These are phyloP conservation scores for Heimioporus sp. DNA, from an alignment of 768 basidiomycete species.

Conservation along the genomic window DNA sequence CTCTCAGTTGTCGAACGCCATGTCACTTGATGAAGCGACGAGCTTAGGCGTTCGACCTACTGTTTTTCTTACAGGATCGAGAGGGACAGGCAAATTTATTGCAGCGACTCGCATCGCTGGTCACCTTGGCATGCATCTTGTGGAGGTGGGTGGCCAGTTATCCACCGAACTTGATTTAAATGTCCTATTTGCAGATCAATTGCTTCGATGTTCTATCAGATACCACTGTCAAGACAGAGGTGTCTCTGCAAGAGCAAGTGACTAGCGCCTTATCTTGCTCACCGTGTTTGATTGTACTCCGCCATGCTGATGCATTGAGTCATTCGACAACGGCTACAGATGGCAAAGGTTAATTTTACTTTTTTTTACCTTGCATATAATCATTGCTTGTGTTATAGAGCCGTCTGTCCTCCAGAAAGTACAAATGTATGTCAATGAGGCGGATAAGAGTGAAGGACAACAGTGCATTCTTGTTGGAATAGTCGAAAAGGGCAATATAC, in stretches of 20 bases:
- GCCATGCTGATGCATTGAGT: slow-evolving; percentile 77
- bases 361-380: not conserved
- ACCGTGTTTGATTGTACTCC: slow-evolving; percentile 81
- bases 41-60: slow-evolving; percentile 66
- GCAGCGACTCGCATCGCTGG: slow-evolving; percentile 54
- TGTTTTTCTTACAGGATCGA: slow-evolving; percentile 72
- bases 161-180: not conserved
- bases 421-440: slow-evolving; percentile 58
- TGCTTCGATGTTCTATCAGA: slow-evolving; percentile 85
- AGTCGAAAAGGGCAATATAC: slow-evolving; percentile 61
- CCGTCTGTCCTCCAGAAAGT: slow-evolving; percentile 54
- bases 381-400: slow-evolving; percentile 39
- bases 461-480: slow-evolving; percentile 80
- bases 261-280: slow-evolving; percentile 76
- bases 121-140: slow-evolving; percentile 69
- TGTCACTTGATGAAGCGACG: slow-evolving; percentile 52
- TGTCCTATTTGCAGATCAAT: slow-evolving; percentile 57
- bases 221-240: slow-evolving; percentile 71
- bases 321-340: slow-evolving; percentile 59
- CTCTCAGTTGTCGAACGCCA: slow-evolving; percentile 56
- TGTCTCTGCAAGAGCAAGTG: slow-evolving; percentile 64
- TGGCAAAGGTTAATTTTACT: slow-evolving; percentile 52
- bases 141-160: slow-evolving; percentile 52
- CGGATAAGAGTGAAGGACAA: slow-evolving; percentile 59
- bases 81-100: slow-evolving; percentile 82